These are phyloP conservation scores for Fusarium luffae DNA, from an alignment of 2,329 filamentous ascomycete genomes.

Conservation along the genomic window DNA sequence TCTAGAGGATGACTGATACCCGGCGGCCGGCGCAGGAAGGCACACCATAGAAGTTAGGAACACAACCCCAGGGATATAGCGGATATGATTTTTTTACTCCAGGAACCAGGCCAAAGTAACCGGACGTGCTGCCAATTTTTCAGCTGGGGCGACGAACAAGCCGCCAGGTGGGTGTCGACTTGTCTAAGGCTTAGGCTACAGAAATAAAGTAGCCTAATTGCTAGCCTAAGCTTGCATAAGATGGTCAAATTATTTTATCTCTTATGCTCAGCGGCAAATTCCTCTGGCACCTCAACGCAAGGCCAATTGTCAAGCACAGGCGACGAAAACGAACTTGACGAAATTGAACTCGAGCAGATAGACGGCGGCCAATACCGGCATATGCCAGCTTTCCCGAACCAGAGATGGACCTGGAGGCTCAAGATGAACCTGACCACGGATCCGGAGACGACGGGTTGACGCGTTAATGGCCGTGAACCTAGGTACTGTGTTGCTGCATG, in stretches of 20 bases:
- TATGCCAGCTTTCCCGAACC: background rate
- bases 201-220: background rate
- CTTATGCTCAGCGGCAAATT: background rate
- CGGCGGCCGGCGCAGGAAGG: slow-evolving; percentile 35
- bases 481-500: background rate
- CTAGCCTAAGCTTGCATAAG: background rate
- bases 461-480: background rate
- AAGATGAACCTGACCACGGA: background rate
- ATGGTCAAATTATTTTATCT: background rate
- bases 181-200: background rate
- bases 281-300: background rate
- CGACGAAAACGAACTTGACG: background rate
- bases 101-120: background rate
- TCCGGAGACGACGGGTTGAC: background rate
- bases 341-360: background rate
- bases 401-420: background rate
- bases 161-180: too few species aligned
- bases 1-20: slow-evolving; percentile 51
- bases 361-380: background rate
- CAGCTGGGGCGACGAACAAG: too few species aligned
- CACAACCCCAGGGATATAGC: background rate
- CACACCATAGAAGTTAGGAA: slow-evolving; percentile 45
- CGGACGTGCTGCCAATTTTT: too few species aligned
- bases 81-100: background rate
- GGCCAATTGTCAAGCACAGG: background rate